Conservation (phyloP, 1,139 yeast genomes). For the Suhomyces yuchorum region DNA sequence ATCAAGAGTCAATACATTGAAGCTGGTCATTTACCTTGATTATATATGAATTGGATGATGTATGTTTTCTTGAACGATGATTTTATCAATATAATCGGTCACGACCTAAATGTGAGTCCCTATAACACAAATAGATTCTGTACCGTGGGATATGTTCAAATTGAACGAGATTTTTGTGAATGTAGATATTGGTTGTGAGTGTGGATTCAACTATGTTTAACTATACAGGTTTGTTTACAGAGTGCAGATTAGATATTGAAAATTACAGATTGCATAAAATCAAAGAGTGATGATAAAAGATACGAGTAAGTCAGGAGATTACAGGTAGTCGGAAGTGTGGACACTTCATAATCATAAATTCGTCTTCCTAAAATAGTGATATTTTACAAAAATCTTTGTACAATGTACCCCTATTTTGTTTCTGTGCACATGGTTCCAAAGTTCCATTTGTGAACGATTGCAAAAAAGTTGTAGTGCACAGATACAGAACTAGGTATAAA, state of each 20-base stretch:
- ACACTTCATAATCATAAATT: neutral
- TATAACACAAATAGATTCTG: neutral
- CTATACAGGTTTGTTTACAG: neutral
- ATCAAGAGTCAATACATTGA: conserved; percentile 19
- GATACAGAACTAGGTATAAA: neutral
- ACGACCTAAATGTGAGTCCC: neutral
- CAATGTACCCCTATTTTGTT: neutral
- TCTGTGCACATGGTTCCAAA: neutral
- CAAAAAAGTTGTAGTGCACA: neutral
- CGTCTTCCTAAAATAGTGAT: no score
- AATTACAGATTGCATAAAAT: neutral
- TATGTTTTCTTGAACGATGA: neutral
- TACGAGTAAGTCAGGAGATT: no score
- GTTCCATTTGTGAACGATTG: neutral
- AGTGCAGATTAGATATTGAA: neutral
- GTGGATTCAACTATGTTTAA: neutral
- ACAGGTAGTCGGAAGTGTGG: neutral
- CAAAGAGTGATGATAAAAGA: no score
- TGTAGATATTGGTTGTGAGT: neutral
- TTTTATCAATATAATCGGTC: neutral
- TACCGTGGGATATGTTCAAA: neutral
- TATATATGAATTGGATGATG: neutral
- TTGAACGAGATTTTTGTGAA: neutral
- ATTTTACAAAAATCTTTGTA: no score
- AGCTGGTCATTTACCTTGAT: neutral